A percentile compares a stretch with the other conserved stretches of the same genome.
Evolutionary conservation across 345 rosid genomes (phyloP).

Genomic region (Garcia nutans): DNA sequence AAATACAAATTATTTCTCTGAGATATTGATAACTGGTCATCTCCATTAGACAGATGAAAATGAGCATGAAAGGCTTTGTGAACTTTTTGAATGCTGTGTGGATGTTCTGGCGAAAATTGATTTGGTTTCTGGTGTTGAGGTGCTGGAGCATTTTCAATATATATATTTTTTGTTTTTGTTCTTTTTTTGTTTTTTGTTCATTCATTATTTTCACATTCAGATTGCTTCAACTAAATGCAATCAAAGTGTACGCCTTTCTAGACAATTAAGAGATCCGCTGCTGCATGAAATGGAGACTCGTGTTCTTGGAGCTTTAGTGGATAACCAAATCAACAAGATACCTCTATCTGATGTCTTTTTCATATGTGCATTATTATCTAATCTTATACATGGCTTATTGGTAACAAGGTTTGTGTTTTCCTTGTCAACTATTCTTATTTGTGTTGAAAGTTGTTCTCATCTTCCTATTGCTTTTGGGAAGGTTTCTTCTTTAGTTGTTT

Average conservation of each 20-base stretch:
- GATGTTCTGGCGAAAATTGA: constrained; percentile 66
- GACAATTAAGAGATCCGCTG: constrained; percentile 67
- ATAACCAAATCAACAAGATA: constrained; percentile 44
- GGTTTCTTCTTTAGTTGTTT: constrained; percentile 2
- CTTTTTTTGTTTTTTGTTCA: background rate
- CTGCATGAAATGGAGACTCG: constrained; percentile 68
- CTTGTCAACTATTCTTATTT: background rate
- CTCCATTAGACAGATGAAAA: constrained; percentile 49
- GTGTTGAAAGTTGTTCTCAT: background rate
- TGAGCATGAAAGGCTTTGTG: constrained; percentile 41
- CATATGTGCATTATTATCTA: constrained; percentile 62
- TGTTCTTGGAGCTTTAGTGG: constrained; percentile 43
- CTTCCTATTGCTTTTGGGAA: background rate
- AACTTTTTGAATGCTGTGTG: constrained; percentile 69
- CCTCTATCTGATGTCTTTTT: constrained; percentile 65
- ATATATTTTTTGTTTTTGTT: constrained; percentile 6
- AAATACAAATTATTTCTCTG: constrained; percentile 11
- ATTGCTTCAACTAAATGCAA: constrained; percentile 37
- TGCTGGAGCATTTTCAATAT: constrained; percentile 18
- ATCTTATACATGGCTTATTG: constrained; percentile 60
- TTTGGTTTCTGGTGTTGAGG: constrained; percentile 44
- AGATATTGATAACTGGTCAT: constrained; percentile 24
- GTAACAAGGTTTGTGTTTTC: constrained; percentile 54
- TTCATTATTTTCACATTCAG: constrained; percentile 35
- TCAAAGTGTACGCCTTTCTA: constrained; percentile 58